Evolutionary conservation across 108 stramenopile genomes (phyloP).

Genomic region (Fragilaria radians): DNA sequence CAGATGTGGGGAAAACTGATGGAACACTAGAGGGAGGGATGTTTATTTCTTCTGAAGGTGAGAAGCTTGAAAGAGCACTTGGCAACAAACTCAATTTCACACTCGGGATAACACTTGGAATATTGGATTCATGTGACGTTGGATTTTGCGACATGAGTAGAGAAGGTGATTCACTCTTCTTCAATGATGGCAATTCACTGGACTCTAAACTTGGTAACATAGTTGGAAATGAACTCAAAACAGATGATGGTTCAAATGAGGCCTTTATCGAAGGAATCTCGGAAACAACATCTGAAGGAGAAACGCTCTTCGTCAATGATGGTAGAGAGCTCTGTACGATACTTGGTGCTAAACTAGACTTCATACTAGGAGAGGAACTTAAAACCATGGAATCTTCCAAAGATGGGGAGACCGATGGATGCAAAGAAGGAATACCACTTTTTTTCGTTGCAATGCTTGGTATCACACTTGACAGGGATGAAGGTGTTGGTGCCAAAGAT

Average conservation of each 20-base stretch:
- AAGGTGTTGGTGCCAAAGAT: background rate
- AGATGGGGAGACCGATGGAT: background rate
- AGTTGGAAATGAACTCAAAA: background rate
- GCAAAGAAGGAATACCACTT: background rate
- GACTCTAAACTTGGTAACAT: background rate
- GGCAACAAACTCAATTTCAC: too few relatives aligned
- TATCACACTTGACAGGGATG: background rate
- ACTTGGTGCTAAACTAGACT: background rate
- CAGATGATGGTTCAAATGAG: background rate
- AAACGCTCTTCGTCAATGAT: background rate
- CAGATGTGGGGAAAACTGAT: background rate
- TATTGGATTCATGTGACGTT: too few relatives aligned
- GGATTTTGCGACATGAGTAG: too few relatives aligned
- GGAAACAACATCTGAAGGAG: constrained; percentile 2
- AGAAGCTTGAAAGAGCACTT: too few relatives aligned
- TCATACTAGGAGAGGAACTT: constrained; percentile 2
- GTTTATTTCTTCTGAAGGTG: too few relatives aligned
- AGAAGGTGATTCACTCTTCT: background rate
- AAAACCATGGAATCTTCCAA: background rate
- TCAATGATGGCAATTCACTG: background rate
- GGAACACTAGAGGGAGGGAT: too few relatives aligned
- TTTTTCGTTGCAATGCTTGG: background rate
- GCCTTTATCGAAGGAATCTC: background rate
- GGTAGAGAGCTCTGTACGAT: background rate
- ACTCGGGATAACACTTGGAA: too few relatives aligned